Percentiles rank a stretch among this genome's conserved stretches.
phyloP scores from a whole-genome alignment of 2,329 filamentous ascomycete genomes.

The Beauveria sp. region DNA sequence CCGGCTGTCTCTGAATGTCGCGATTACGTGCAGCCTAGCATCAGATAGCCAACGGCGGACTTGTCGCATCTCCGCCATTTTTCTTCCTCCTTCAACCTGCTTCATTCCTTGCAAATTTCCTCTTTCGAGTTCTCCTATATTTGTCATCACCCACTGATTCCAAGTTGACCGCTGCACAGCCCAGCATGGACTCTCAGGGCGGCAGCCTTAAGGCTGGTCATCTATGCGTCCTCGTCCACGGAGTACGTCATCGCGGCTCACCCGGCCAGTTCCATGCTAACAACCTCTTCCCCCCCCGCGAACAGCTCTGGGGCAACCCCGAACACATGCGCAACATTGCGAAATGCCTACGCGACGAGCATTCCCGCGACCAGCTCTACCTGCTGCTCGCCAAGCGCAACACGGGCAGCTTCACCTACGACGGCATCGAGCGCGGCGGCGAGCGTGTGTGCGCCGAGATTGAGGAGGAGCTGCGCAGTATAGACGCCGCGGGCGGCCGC shows the following conservation, averaged over 20 bases:
- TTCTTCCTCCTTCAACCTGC: not conserved
- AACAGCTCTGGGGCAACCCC: constrained; percentile 71
- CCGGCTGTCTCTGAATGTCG: not conserved
- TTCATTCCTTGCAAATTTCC: not conserved
- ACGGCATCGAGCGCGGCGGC: constrained; percentile 60
- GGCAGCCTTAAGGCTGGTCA: constrained; percentile 54
- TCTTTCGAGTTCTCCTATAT: not conserved
- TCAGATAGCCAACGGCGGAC: not conserved
- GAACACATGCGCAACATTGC: constrained; percentile 63
- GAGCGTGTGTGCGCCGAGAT: constrained; percentile 62
- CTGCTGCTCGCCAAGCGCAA: constrained; percentile 68
- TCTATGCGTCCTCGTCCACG: constrained; percentile 70
- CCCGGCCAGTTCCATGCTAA: not conserved
- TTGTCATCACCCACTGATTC: not conserved
- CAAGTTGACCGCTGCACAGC: not conserved
- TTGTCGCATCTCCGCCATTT: not conserved
- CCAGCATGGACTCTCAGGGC: constrained; percentile 32
- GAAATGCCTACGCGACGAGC: constrained; percentile 52
- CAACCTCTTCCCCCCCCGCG: not conserved
- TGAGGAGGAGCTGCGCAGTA: constrained; percentile 51
- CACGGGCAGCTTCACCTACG: constrained; percentile 63
- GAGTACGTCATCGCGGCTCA: constrained; percentile 42
- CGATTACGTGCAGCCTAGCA: not conserved
- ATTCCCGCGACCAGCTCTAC: constrained; percentile 57
- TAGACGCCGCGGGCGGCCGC: constrained; percentile 55